Base-by-base conservation (phyloP, 2,329 filamentous ascomycete species). In the Ceratocystis lukuohia region DNA sequence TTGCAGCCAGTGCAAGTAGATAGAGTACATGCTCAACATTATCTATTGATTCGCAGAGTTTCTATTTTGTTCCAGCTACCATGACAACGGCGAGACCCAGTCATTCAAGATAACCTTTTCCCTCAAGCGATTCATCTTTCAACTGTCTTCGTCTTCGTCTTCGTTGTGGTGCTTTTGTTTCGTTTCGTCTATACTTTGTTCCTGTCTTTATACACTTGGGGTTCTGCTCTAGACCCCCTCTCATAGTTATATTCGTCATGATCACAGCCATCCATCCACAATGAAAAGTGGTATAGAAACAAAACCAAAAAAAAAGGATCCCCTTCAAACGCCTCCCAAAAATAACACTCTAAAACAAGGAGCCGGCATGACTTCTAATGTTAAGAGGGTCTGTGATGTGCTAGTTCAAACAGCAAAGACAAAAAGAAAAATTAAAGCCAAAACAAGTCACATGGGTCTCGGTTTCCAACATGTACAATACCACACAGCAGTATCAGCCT, bases 271-370 rank as follows among this genome's bases (percentile, higher is more conserved):
- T 59, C 56, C 3, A 25, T 37, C 15, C 56, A 17, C 28, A 30
- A 30, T 59, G 56, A 37, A 59, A 59, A 41, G 37, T 59, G 56
- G 56, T 59, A 12, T 59, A 59, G 56, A 64, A 64, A 30, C 28
- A 64, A 28, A 50, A 46, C 10, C 25, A 44, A 28, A 48, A n/a
- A n/a, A 63, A 50, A 63, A 63, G 17, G 44, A 65, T 45, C 15
- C 63, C 22, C 41, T 22, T 25, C 62, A 12, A 64, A 44, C 62
- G 62, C 62, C 62, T 44, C 44, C 44, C 37, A 64, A 64, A 64
- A 41, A 48, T 48, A 33, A 28, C 45, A 25, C 45, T n/a, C 56
- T 30, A 59, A 53, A 4, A 10, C n/a, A 20, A 22, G 22, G 48
- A 50, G 48, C 4, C 22, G 22, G 22, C 48, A 53, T 22, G 48